Conservation (phyloP, 495 filamentous ascomycete genomes). For the Cetradonia linearis region DNA sequence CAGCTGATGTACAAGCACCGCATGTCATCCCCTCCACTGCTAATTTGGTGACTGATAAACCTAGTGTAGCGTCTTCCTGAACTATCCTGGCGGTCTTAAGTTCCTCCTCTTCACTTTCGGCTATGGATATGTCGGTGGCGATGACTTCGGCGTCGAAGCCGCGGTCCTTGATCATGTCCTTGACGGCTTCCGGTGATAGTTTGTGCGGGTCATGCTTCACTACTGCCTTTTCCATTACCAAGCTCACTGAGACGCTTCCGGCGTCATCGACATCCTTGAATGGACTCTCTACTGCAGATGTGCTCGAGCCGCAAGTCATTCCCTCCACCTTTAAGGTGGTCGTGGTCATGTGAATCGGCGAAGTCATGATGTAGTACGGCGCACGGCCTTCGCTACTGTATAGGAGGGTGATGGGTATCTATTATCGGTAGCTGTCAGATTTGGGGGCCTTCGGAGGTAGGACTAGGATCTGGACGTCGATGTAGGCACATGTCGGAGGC, state of each 20-base stretch:
- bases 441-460: neutral
- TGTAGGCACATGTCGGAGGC: neutral
- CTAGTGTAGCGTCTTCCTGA: conserved; percentile 25
- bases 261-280: conserved; percentile 74
- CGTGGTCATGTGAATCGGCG: conserved; percentile 62
- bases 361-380: conserved; percentile 18
- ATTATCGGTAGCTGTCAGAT: neutral
- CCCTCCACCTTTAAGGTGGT: conserved; percentile 81
- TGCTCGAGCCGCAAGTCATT: conserved; percentile 93
- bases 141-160: conserved; percentile 94
- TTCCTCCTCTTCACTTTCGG: conserved; percentile 27
- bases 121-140: conserved; percentile 58
- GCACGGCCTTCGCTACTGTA: neutral
- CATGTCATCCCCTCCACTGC: conserved; percentile 97
- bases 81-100: conserved; percentile 19
- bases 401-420: neutral
- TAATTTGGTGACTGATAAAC: conserved; percentile 61
- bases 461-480: neutral
- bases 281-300: conserved; percentile 72
- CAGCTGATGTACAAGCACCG: conserved; percentile 83
- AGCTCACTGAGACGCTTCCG: conserved; percentile 74
- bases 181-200: conserved; percentile 61
- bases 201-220: conserved; percentile 74
- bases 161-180: conserved; percentile 81
- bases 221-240: conserved; percentile 87